Conservation (phyloP, 1,139 yeast species). For the Debaryomycetaceae sp. region DNA sequence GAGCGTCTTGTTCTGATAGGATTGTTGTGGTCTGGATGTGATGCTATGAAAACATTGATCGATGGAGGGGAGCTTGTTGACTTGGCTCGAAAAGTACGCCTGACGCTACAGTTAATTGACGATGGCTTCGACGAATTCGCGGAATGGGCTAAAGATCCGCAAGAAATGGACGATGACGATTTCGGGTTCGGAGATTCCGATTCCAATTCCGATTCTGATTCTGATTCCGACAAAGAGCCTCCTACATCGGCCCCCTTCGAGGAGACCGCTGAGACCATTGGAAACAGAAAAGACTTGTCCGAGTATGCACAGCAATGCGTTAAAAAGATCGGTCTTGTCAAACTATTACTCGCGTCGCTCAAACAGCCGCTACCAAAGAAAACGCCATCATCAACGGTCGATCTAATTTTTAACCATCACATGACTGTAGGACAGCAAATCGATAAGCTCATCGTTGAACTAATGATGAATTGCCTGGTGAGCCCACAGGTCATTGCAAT, state of each 20-base stretch:
- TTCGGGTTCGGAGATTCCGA: slow-evolving; percentile 33
- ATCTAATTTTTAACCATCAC: slow-evolving; percentile 23
- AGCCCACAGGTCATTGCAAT: slow-evolving; percentile 18
- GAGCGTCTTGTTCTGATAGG: slow-evolving; percentile 48
- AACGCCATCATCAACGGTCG: slow-evolving; percentile 23
- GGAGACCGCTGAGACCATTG: slow-evolving; percentile 1
- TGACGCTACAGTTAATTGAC: slow-evolving; percentile 36
- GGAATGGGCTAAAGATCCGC: slow-evolving; percentile 59
- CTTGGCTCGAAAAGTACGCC: slow-evolving; percentile 33
- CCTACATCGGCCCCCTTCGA: background rate
- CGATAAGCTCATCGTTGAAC: slow-evolving; percentile 37
- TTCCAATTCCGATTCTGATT: slow-evolving; percentile 7
- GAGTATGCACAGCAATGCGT: slow-evolving; percentile 38
- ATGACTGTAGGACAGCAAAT: slow-evolving; percentile 21
- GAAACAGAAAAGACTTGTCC: slow-evolving; percentile 21
- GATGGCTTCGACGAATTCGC: slow-evolving; percentile 58
- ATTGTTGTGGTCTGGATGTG: slow-evolving; percentile 54
- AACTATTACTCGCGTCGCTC: slow-evolving; percentile 42
- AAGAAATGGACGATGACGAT: slow-evolving; percentile 25
- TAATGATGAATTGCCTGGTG: slow-evolving; percentile 33
- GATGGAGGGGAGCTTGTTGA: slow-evolving; percentile 42
- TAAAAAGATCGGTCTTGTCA: slow-evolving; percentile 42
- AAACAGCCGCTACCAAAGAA: slow-evolving; percentile 41
- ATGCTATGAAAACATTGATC: slow-evolving; percentile 25
- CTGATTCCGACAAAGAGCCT: background rate